phyloP scores from a whole-genome alignment of 2,329 filamentous ascomycete species.

The Gremmenia infestans region DNA sequence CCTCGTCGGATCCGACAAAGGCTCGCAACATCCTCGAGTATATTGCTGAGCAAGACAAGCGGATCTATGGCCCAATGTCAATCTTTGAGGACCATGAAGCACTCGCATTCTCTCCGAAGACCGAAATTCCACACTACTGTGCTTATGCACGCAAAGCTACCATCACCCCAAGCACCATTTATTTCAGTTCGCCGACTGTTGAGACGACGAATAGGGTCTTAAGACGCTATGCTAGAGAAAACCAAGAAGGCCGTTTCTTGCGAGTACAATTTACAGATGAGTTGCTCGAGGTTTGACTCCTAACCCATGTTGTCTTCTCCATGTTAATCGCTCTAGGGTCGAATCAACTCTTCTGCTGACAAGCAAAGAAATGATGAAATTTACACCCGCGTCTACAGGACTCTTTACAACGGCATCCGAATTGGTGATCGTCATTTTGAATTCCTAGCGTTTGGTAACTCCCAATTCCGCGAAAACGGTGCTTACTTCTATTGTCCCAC shows the following conservation, averaged over 20 bases:
- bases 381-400: conserved; percentile 67
- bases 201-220: conserved; percentile 88
- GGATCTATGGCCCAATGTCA: conserved; percentile 63
- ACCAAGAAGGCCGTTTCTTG: conserved; percentile 72
- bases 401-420: conserved; percentile 70
- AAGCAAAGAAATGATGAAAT: conserved; percentile 58
- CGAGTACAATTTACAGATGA: conserved; percentile 90
- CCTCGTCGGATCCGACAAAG: conserved; percentile 36
- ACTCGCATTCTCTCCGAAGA: conserved; percentile 40
- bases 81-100: conserved; percentile 59
- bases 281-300: conserved; percentile 37
- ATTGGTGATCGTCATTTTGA: conserved; percentile 80
- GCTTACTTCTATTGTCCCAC: conserved; percentile 87
- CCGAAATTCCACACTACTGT: conserved; percentile 65
- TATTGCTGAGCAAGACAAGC: conserved; percentile 57
- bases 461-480: conserved; percentile 85
- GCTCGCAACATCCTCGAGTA: conserved; percentile 70
- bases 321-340: conserved; percentile 42
- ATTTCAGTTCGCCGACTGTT: conserved; percentile 69
- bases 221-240: conserved; percentile 57
- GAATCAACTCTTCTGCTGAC: conserved; percentile 51
- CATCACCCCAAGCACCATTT: conserved; percentile 79
- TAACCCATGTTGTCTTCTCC: background rate
- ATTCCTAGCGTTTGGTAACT: conserved; percentile 93
- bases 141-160: conserved; percentile 69